A percentile compares a stretch with the other conserved stretches of the same genome.
Evolutionary conservation across 2,329 filamentous ascomycete species (phyloP).

Genomic region (Pseudogymnoascus sp.): DNA sequence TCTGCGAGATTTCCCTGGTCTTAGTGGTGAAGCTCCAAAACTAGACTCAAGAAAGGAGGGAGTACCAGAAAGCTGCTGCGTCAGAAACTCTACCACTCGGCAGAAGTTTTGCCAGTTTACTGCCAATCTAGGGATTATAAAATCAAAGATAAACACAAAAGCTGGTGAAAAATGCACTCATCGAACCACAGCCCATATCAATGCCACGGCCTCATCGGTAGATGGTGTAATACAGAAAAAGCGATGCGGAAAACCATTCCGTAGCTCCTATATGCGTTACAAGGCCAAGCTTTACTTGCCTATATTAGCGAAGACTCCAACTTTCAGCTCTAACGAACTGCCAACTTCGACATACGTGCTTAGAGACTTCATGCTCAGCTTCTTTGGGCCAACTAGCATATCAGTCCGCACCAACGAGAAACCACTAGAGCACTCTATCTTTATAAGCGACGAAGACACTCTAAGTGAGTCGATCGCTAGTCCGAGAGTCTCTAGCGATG

Average conservation of each 20-base stretch:
- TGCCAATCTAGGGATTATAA: background rate
- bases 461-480: no score
- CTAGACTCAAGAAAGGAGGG: background rate
- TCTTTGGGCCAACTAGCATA: background rate
- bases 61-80: background rate
- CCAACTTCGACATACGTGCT: background rate
- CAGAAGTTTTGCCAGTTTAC: background rate
- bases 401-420: background rate
- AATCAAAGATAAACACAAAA: background rate
- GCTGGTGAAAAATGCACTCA: background rate
- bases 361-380: background rate
- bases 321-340: background rate
- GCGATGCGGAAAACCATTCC: background rate
- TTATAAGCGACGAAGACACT: background rate
- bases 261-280: background rate
- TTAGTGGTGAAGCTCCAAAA: background rate
- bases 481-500: no score
- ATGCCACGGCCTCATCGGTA: background rate
- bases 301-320: background rate
- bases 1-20: conserved; percentile 9
- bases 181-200: background rate
- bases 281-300: background rate
- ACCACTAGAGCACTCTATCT: background rate
- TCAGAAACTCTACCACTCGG: background rate
- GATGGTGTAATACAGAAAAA: background rate